Percentiles rank a stretch among this genome's conserved stretches.
These are phyloP conservation scores for Nemania sp. DNA, from an alignment of 2,329 filamentous ascomycete species.

Conservation along the genomic window DNA sequence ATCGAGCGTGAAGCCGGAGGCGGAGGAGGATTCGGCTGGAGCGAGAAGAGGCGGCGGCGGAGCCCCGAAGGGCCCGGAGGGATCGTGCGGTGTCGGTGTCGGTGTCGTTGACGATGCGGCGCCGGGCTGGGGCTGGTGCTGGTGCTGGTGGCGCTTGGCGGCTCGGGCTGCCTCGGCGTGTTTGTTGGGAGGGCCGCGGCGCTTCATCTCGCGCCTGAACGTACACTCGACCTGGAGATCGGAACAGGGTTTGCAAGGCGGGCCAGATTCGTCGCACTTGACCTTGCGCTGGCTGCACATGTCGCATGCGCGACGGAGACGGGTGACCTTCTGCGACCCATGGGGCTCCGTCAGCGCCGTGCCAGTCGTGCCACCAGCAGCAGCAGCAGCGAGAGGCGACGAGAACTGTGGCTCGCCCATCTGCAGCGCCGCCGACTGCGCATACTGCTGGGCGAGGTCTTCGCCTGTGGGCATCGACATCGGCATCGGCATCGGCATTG, in stretches of 20 bases:
- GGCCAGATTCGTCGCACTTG: slow-evolving; percentile 60
- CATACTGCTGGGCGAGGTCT: slow-evolving; percentile 39
- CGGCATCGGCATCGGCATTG: slow-evolving; percentile 12
- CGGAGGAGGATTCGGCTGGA: slow-evolving; percentile 42
- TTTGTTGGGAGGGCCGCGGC: slow-evolving; percentile 62
- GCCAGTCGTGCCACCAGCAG: too few relatives aligned
- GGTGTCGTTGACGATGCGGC: slow-evolving; percentile 45
- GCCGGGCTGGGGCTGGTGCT: too few relatives aligned
- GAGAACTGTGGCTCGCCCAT: slow-evolving; percentile 35
- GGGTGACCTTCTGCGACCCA: slow-evolving; percentile 51
- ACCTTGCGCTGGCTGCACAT: slow-evolving; percentile 66
- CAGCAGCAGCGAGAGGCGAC: slow-evolving; percentile 14
- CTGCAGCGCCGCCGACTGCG: slow-evolving; percentile 39
- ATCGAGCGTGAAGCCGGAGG: slow-evolving; percentile 53
- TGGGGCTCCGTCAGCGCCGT: slow-evolving; percentile 2
- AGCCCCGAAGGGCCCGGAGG: slow-evolving; percentile 53
- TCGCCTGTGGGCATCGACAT: slow-evolving; percentile 22
- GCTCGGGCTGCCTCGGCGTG: slow-evolving; percentile 59
- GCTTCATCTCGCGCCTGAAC: slow-evolving; percentile 59
- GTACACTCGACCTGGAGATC: slow-evolving; percentile 63
- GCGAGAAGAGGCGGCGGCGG: slow-evolving; percentile 46
- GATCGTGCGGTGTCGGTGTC: too few relatives aligned
- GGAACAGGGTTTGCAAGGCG: slow-evolving; percentile 60
- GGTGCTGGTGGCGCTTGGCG: slow-evolving; percentile 53
- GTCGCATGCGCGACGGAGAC: slow-evolving; percentile 61